Evolutionary conservation across 768 basidiomycete genomes (phyloP), one percentile per base, ranked within the genome.

Genomic region (Pholiota conissans): DNA sequence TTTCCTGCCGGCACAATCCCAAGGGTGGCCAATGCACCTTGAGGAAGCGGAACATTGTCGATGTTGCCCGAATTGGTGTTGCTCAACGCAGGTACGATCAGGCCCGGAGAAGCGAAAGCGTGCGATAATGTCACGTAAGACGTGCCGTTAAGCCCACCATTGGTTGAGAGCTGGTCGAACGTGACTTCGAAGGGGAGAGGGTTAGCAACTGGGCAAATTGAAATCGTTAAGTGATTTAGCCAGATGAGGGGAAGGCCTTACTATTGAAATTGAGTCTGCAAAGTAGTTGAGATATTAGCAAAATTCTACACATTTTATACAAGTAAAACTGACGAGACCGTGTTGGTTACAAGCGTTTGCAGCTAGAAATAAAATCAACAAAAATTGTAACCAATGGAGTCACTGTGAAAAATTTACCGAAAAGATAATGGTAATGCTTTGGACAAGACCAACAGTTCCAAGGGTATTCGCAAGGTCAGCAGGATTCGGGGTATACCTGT

Each of bases 391-490:
- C 13, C 5, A 26, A 14, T 18, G 27, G n/a, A 2, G 13, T 7
- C n/a, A n/a, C 11, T 3, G 47, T n/a, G 37, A 1, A 16, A 29
- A 16, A 49, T 67, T 59, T 57, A 79, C 79, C 49, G 76, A 74
- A 56, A 79, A 71, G 40, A 69, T 67, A 6, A 69, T 73, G 56
- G 74, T 73, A 57, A 80, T 73, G 47, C 72, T 54, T 8, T 50
- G 28, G 52, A 42, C 14, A 20, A 56, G 24, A 56, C 34, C 11
- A 29, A 18, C 6, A 20, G 20, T 49, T 39, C 20, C 67, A 13
- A 32, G 30, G 30, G 30, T 32, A 32, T 6, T 6, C 6, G 30
- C 13, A 13, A 32, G 6, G 6, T 32, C 7, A 32, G 30, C 30
- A 32, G 30, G 30, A 32, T 6, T 32, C 7, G 30, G 30, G 6